Evolutionary conservation across 2,329 filamentous ascomycete genomes (phyloP).

Genomic region (Hypoxylon sp.): DNA sequence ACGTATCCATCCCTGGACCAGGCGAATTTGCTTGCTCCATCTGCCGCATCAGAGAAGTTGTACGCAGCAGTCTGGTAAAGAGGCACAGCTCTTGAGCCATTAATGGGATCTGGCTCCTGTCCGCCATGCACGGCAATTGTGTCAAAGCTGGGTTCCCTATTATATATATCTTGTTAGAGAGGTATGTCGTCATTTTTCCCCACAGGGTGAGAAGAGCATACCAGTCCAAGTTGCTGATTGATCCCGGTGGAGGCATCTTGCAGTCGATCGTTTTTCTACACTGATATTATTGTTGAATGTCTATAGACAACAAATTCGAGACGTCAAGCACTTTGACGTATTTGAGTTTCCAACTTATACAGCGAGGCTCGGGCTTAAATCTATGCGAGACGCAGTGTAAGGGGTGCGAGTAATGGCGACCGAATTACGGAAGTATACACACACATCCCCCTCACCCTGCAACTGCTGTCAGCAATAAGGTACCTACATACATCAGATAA

Average conservation of each 20-base stretch:
- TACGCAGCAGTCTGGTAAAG: constrained; percentile 54
- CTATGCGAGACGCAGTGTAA: constrained; percentile 28
- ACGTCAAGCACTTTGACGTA: constrained; percentile 13
- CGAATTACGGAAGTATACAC: constrained; percentile 33
- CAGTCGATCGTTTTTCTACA: constrained; percentile 11
- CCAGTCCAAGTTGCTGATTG: constrained; percentile 55
- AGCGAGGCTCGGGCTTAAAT: constrained; percentile 38
- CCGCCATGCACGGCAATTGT: constrained; percentile 54
- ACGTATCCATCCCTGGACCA: constrained; percentile 58
- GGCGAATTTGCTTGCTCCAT: constrained; percentile 57
- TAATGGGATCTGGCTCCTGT: constrained; percentile 55
- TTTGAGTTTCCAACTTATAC: constrained; percentile 18
- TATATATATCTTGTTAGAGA: constrained; percentile 41
- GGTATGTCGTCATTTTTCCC: constrained; percentile 21
- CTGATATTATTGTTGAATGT: constrained; percentile 20
- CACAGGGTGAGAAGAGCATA: constrained; percentile 38
- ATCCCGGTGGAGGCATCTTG: constrained; percentile 54
- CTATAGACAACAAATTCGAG: constrained; percentile 5
- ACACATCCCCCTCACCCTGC: constrained; percentile 25
- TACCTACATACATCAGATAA: constrained; percentile 40
- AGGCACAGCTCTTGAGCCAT: constrained; percentile 52
- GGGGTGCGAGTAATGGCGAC: constrained; percentile 4
- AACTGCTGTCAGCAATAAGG: constrained; percentile 22
- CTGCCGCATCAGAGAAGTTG: constrained; percentile 57
- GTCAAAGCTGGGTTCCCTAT: constrained; percentile 52